phyloP scores from a whole-genome alignment of 1,284 basidiomycete genomes.

The Austroboletus olivaceoglutinosus region DNA sequence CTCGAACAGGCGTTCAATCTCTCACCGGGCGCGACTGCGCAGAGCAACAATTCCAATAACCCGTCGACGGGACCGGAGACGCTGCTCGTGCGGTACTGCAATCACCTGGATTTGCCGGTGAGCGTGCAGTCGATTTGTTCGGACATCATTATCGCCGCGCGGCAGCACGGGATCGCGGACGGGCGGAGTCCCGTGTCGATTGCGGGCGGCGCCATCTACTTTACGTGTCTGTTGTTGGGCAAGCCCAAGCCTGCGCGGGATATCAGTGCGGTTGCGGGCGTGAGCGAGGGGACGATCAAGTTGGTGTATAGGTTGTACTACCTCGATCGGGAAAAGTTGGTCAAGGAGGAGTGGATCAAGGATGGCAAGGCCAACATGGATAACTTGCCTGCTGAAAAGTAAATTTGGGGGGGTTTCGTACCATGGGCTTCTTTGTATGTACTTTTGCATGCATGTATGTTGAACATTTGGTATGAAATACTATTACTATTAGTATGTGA shows the following conservation, averaged over 20 bases:
- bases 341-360: slow-evolving; percentile 80
- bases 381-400: slow-evolving; percentile 30
- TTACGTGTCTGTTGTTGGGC: slow-evolving; percentile 82
- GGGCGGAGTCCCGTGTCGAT: slow-evolving; percentile 95
- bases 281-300: slow-evolving; percentile 97
- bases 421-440: slow-evolving; percentile 18
- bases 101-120: slow-evolving; percentile 86
- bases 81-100: slow-evolving; percentile 91
- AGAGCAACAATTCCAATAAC: slow-evolving; percentile 36
- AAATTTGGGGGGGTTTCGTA: slow-evolving; percentile 4
- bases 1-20: slow-evolving; percentile 92
- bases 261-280: slow-evolving; percentile 91
- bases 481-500: no score
- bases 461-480: slow-evolving; percentile 5
- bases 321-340: slow-evolving; percentile 65
- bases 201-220: slow-evolving; percentile 93
- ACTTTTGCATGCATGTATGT: slow-evolving; percentile 10
- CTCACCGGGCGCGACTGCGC: slow-evolving; percentile 63
- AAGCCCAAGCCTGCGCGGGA: slow-evolving; percentile 76
- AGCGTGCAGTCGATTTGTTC: slow-evolving; percentile 81
- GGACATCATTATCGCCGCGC: slow-evolving; percentile 81
- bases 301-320: slow-evolving; percentile 78
- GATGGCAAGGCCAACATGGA: slow-evolving; percentile 68
- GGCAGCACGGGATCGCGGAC: slow-evolving; percentile 84
- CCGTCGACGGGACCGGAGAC: slow-evolving; percentile 74